phyloP scores from a whole-genome alignment of 495 filamentous ascomycete genomes.

The Penicillium cosmopolitanum region DNA sequence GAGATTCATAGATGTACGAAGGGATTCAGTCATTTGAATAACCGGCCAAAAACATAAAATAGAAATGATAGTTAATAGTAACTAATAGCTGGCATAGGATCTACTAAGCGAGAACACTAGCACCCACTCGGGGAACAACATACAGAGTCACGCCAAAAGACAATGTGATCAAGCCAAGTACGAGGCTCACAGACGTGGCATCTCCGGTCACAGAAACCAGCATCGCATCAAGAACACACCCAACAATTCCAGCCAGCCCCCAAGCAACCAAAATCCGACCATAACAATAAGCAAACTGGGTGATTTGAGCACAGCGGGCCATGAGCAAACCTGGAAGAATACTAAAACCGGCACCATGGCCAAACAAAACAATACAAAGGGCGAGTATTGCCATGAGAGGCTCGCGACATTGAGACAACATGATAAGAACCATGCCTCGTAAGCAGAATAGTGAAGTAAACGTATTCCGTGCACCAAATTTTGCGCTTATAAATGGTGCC shows the following conservation, averaged over 20 bases:
- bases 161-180: neutral
- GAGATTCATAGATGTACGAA: too few relatives aligned
- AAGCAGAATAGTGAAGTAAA: neutral
- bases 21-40: neutral
- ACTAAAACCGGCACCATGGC: neutral
- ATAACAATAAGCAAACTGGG: neutral
- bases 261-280: neutral
- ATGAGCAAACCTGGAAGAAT: neutral
- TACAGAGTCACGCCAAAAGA: too few relatives aligned
- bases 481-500: neutral
- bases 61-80: too few relatives aligned
- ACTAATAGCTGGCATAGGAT: too few relatives aligned
- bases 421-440: neutral
- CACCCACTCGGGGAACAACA: too few relatives aligned
- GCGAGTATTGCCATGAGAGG: neutral
- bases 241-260: neutral
- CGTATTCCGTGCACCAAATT: neutral
- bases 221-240: neutral
- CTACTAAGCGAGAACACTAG: too few relatives aligned
- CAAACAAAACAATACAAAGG: neutral
- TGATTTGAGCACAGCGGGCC: neutral
- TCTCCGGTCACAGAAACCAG: neutral
- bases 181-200: neutral
- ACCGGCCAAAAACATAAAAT: neutral
- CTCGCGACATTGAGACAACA: neutral